Evolutionary conservation across 2,329 filamentous ascomycete genomes (phyloP), one percentile per base, ranked within the genome.

Genomic region (Byssochlamys sp.): DNA sequence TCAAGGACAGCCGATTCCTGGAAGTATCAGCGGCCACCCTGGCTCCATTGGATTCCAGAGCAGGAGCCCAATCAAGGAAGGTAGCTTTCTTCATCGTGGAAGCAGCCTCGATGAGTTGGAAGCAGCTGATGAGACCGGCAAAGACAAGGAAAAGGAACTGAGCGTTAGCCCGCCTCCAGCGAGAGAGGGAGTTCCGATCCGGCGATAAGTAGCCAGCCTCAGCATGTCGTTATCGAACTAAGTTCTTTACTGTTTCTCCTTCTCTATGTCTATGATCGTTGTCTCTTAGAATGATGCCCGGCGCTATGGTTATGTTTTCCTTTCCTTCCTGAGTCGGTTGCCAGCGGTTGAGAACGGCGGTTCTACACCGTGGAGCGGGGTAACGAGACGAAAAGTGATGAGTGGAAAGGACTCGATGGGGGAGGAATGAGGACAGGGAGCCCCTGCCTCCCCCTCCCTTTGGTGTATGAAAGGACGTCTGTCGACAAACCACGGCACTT

Each of bases 51-150:
- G 73, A 5, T 73, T 72, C 61, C 82, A 85, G 65, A 82, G 84
- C 61, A 86, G 88, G 61, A 94, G 89, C 71, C 91, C 92, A 1
- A 84, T 94, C 66, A 96, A 96, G 78, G 92, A 96, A 78, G 86
- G 84, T 73, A 95, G 88, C 77, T 90, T 90, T 71, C 78, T 96
- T 70, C 85, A 95, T 71, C 83, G 89, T 62, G 89, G 91, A 75
- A 90, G 89, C 5, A 95, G 85, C 69, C 84, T 80, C 10, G 80
- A 83, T 57, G 77, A 78, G 39, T 64, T 64, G 39, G 73, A 72
- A 29, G 60, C 62, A n/a, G 31, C 60, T 10, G 59, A 62, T 14
- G 57, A 63, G 27, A 45, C 59, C 35, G 55, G 56, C 10, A 57
- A 76, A 55, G 85, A 88, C 58, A 78, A 84, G 60, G 69, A 77